phyloP scores from a whole-genome alignment of 345 rosid species.

The Moringa oleifera region DNA sequence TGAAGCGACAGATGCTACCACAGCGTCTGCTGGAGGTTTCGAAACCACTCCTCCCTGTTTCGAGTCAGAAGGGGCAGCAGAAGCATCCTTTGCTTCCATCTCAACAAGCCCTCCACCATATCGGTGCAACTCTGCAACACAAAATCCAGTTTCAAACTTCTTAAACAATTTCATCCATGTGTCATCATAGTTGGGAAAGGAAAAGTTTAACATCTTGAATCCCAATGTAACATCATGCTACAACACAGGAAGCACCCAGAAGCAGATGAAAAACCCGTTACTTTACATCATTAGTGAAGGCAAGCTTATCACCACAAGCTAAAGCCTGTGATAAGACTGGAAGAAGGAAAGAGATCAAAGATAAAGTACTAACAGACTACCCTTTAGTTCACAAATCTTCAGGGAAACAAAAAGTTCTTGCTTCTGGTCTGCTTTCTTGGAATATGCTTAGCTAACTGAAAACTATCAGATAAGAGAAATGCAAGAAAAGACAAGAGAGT shows the following conservation, averaged over 20 bases:
- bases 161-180: not conserved
- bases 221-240: not conserved
- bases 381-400: not conserved
- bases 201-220: not conserved
- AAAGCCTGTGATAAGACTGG: too few relatives aligned
- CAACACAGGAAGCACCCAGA: slow-evolving; percentile 1
- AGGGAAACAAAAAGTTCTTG: not conserved
- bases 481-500: not conserved
- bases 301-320: too few relatives aligned
- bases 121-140: slow-evolving; percentile 67
- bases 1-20: slow-evolving; percentile 35
- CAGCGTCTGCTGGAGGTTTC: slow-evolving; percentile 48
- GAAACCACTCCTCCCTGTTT: slow-evolving; percentile 56
- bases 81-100: slow-evolving; percentile 49
- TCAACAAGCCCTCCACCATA: slow-evolving; percentile 84
- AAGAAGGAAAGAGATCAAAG: too few relatives aligned
- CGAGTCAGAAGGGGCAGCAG: slow-evolving; percentile 42
- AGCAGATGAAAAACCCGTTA: not conserved
- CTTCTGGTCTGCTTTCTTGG: not conserved
- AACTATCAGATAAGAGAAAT: not conserved
- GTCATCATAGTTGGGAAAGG: not conserved
- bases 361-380: not conserved
- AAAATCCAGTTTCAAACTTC: not conserved
- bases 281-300: not conserved
- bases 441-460: not conserved